Base-by-base conservation (phyloP, 2,329 filamentous ascomycete species). In the Hyphodiscus sp. region DNA sequence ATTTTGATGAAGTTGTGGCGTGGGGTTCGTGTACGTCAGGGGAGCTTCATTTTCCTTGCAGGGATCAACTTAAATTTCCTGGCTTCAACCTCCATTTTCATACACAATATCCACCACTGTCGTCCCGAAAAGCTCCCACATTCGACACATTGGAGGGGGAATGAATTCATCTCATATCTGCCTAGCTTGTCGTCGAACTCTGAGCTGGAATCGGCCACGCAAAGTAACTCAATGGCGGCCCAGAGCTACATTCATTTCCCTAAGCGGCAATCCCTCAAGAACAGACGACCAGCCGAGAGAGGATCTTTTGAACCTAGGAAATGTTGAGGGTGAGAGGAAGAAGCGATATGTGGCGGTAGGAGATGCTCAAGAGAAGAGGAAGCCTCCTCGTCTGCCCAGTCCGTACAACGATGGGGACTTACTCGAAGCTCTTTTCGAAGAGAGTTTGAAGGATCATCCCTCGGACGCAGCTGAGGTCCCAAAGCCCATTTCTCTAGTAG, bases 401-500 rank as follows among this genome's bases (percentile, higher is more conserved):
- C 13, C 38, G 46, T 16, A 41, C 20, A 47, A 56, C 47, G 51
- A 60, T 33, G 63, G 52, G 49, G 62, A 66, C 54, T 53, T 58
- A 15, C 61, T 69, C 9, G 66, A 69, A 54, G 60, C 61, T 13
- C 60, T 69, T 19, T 69, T 69, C 44, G 62, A 66, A 48, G 51
- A 66, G 18, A 62, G 55, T 43, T 43, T 65, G 26, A 56, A 57
- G 15, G 49, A 55, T 20, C 56, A 47, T 41, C 29, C 50, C 2
- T 30, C 48, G 42, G 23, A 51, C 11, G 23, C 47, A 50, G 45
- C 50, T 19, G 41, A 33, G n/a, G 43, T 50, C 23, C 49, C 46
- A 20, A 41, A 48, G 19, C 43, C 49, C 1, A 42, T 51, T 11
- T 47, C 55, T 1, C 54, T 60, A 16, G 47, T 67, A 9, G 59